Conservation (phyloP, 208 protist genomes). For the Willaertia magna region DNA sequence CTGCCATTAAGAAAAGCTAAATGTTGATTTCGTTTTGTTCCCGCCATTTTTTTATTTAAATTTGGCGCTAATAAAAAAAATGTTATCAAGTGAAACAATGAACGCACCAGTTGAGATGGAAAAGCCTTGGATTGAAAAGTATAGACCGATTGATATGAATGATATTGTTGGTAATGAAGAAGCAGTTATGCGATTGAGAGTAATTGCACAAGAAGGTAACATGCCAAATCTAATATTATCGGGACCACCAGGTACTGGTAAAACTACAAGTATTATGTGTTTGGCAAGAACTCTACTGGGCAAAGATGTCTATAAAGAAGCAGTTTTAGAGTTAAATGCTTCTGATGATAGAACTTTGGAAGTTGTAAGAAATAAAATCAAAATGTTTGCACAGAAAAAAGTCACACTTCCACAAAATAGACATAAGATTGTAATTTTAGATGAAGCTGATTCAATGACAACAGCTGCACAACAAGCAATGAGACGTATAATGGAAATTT, state of each 20-base stretch:
- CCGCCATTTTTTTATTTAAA: too few relatives aligned
- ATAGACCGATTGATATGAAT: slow-evolving; percentile 79
- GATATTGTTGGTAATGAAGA: slow-evolving; percentile 97
- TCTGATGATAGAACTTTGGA: slow-evolving; percentile 96
- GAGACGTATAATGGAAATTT: slow-evolving; percentile 94
- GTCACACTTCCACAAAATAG: slow-evolving; percentile 64
- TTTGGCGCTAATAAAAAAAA: too few relatives aligned
- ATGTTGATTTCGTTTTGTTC: not conserved
- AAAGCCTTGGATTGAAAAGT: slow-evolving; percentile 97
- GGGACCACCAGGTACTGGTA: slow-evolving; percentile 77
- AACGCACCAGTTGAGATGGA: not conserved
- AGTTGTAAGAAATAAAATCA: slow-evolving; percentile 94
- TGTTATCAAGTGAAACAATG: too few relatives aligned
- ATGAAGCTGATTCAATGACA: slow-evolving; percentile 99
- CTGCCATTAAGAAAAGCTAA: not conserved
- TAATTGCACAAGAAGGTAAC: slow-evolving; percentile 90
- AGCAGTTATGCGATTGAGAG: slow-evolving; percentile 77
- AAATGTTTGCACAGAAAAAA: slow-evolving; percentile 90
- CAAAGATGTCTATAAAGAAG: slow-evolving; percentile 61
- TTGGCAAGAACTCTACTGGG: slow-evolving; percentile 82
- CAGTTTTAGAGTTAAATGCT: slow-evolving; percentile 98
- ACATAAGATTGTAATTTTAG: slow-evolving; percentile 98
- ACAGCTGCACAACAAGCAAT: slow-evolving; percentile 92
- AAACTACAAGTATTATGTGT: slow-evolving; percentile 93
- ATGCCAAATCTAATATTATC: slow-evolving; percentile 93